phyloP scores from a whole-genome alignment of 2,329 filamentous ascomycete species.

The Fusarium circinatum region DNA sequence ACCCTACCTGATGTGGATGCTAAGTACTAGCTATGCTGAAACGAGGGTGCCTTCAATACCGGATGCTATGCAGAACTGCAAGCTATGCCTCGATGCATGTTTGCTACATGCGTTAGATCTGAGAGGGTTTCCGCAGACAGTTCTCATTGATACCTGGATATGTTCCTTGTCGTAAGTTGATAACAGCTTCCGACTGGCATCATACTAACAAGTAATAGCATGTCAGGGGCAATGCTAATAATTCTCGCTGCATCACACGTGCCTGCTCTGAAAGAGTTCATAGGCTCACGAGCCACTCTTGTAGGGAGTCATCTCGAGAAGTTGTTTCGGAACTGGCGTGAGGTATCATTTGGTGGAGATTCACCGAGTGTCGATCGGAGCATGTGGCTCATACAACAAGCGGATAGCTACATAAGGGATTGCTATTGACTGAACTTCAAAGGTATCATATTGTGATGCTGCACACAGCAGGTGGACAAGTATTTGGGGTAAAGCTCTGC shows the following conservation, averaged over 20 bases:
- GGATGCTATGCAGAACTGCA: slow-evolving; percentile 54
- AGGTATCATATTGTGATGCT: neutral
- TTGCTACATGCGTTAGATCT: slow-evolving; percentile 61
- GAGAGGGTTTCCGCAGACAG: slow-evolving; percentile 59
- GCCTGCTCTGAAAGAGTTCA: slow-evolving; percentile 50
- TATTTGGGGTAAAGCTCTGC: neutral
- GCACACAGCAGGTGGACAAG: no score
- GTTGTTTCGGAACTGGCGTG: slow-evolving; percentile 56
- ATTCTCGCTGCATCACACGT: slow-evolving; percentile 57
- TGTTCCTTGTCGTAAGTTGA: slow-evolving; percentile 61
- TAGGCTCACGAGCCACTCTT: slow-evolving; percentile 51
- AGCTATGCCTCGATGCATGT: slow-evolving; percentile 59
- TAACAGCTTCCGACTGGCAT: rapidly evolving
- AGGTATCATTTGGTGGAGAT: slow-evolving; percentile 49
- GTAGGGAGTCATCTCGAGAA: slow-evolving; percentile 55
- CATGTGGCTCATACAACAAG: slow-evolving; percentile 57
- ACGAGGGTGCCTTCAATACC: slow-evolving; percentile 42
- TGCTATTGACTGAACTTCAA: neutral
- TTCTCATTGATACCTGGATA: slow-evolving; percentile 65
- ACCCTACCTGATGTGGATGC: slow-evolving; percentile 61
- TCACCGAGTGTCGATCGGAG: slow-evolving; percentile 61
- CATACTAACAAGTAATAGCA: slow-evolving; percentile 44
- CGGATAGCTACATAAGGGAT: slow-evolving; percentile 54
- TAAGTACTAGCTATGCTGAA: slow-evolving; percentile 50
- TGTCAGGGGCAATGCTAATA: slow-evolving; percentile 61